Conservation (phyloP, 2,329 filamentous ascomycete genomes). For the Colletotrichum falcatum region DNA sequence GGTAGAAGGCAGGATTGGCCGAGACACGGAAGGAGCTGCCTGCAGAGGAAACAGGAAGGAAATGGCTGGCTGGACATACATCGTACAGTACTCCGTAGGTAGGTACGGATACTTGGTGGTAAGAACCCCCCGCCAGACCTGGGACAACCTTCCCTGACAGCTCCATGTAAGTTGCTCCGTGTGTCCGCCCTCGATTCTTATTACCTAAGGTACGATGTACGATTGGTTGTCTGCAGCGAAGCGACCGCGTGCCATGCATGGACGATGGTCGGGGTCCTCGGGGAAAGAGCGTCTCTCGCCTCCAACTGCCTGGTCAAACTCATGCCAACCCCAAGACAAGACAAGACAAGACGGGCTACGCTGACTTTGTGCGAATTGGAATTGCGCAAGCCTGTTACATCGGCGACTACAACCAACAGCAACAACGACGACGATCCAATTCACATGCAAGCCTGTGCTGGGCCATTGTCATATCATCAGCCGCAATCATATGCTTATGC, state of each 20-base stretch:
- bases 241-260: not conserved
- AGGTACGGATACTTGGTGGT: too few species aligned
- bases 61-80: not conserved
- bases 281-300: not conserved
- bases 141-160: slow-evolving; percentile 9
- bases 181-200: too few species aligned
- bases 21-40: slow-evolving; percentile 34
- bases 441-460: slow-evolving; percentile 3
- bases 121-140: not conserved
- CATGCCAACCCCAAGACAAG: too few species aligned
- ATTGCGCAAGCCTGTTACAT: not conserved
- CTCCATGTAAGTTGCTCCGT: not conserved
- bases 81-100: too few species aligned
- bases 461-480: not conserved
- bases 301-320: not conserved
- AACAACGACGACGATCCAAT: slow-evolving; percentile 15
- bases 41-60: slow-evolving; percentile 7
- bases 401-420: slow-evolving; percentile 25
- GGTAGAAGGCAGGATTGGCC: slow-evolving; percentile 31
- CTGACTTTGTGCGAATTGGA: not conserved
- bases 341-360: not conserved
- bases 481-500: not conserved
- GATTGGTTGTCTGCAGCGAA: not conserved
- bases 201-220: too few species aligned
- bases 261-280: not conserved